Percentiles rank a stretch among this genome's conserved stretches.
These are phyloP conservation scores for Alternaria sp. DNA, from an alignment of 2,329 filamentous ascomycete genomes.

Conservation along the genomic window DNA sequence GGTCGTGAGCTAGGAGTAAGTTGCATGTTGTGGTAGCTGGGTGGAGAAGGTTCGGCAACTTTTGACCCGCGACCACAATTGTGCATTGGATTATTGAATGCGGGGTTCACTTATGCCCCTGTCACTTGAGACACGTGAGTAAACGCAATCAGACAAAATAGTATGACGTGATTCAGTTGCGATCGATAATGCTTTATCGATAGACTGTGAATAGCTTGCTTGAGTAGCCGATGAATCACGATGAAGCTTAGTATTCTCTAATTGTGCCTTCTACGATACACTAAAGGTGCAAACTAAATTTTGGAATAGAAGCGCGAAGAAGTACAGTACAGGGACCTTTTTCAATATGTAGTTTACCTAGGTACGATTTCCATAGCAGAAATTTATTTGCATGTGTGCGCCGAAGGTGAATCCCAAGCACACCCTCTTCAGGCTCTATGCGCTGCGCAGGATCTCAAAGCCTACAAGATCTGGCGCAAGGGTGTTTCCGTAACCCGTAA, in stretches of 20 bases:
- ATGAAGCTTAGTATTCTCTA: neutral
- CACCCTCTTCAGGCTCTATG: neutral
- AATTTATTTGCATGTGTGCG: no score
- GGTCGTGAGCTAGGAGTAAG: neutral
- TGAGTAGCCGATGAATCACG: neutral
- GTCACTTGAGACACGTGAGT: neutral
- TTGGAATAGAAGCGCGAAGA: no score
- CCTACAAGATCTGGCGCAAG: slow-evolving; percentile 45
- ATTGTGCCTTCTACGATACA: neutral
- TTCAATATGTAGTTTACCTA: neutral
- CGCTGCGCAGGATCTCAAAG: slow-evolving; percentile 36
- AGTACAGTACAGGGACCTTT: no score
- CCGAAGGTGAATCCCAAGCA: no score
- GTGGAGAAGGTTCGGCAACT: neutral
- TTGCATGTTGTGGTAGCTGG: neutral
- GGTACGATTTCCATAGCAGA: neutral
- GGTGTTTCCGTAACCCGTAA: slow-evolving; percentile 26
- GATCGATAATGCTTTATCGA: neutral
- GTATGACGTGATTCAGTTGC: neutral
- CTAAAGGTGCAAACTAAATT: no score
- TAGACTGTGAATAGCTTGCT: neutral
- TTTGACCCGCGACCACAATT: slow-evolving; percentile 5
- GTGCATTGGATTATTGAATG: neutral
- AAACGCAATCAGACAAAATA: neutral
- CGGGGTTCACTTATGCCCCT: slow-evolving; percentile 5